Conservation (phyloP, 1,284 basidiomycete genomes). For the Pseudomicrostroma phylloplanum region DNA sequence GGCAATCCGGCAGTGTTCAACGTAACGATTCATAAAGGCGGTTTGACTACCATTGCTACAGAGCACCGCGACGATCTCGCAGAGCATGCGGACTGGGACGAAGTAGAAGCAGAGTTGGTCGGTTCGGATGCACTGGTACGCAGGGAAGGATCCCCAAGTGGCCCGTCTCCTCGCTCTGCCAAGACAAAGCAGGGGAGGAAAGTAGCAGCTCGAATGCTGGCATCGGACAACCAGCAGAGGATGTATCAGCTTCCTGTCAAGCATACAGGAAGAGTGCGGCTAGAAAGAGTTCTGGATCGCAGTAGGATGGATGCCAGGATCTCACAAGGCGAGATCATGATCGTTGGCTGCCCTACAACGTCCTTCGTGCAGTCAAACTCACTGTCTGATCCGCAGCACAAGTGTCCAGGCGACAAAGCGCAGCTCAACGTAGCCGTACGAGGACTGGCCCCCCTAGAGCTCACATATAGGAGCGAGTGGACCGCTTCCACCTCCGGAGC, state of each 20-base stretch:
- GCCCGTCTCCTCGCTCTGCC: background rate
- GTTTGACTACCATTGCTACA: conserved; percentile 1
- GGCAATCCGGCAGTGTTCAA: conserved; percentile 65
- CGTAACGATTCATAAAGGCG: conserved; percentile 47
- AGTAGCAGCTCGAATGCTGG: background rate
- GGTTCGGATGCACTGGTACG: conserved; percentile 1
- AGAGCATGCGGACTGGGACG: conserved; percentile 11
- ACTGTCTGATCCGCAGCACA: conserved; percentile 20
- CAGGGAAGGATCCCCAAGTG: background rate
- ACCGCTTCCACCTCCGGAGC: background rate
- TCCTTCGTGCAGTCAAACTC: conserved; percentile 18
- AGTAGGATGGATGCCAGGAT: conserved; percentile 38
- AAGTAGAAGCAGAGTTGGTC: conserved; percentile 18
- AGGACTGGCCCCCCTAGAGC: conserved; percentile 41
- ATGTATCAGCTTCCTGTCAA: conserved; percentile 37
- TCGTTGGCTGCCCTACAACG: conserved; percentile 43
- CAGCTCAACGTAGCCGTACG: conserved; percentile 30
- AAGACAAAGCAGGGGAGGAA: background rate
- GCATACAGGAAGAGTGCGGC: conserved; percentile 32
- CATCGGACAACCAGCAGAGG: conserved; percentile 14
- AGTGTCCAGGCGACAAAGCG: conserved; percentile 39
- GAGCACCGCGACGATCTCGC: conserved; percentile 12
- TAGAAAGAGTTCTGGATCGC: conserved; percentile 43
- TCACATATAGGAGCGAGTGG: conserved; percentile 29
- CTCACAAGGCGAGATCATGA: conserved; percentile 26